These are phyloP conservation scores for Theobroma cacao DNA, from an alignment of 345 rosid species.

Conservation along the genomic window DNA sequence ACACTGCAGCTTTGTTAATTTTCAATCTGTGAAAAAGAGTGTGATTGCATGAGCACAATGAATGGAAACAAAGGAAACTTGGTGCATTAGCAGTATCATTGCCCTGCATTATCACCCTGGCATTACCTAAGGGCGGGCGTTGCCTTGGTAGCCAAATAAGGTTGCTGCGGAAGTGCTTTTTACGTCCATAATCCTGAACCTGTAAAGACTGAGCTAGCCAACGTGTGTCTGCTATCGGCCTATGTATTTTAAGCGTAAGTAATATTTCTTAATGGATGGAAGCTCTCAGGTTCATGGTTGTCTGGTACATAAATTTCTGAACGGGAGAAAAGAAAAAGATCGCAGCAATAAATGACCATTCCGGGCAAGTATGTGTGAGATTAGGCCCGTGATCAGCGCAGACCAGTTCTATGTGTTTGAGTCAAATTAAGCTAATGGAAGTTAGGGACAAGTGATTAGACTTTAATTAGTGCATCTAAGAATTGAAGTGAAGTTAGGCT, in stretches of 20 bases:
- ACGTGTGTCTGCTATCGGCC: too few species aligned
- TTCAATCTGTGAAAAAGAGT: background rate
- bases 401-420: too few species aligned
- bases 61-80: background rate
- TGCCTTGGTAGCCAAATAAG: background rate
- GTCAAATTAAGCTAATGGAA: too few species aligned
- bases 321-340: too few species aligned
- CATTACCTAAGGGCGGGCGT: background rate
- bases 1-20: background rate
- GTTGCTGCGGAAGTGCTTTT: background rate
- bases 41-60: background rate
- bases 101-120: background rate
- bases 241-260: too few species aligned
- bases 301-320: too few species aligned
- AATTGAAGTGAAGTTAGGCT: background rate
- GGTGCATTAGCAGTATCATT: background rate
- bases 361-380: too few species aligned
- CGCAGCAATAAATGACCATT: too few species aligned
- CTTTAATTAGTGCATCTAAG: background rate
- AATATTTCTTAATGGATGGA: too few species aligned
- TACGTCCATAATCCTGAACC: background rate
- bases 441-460: background rate
- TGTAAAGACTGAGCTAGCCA: too few species aligned
- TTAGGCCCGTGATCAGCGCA: too few species aligned
- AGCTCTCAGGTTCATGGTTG: too few species aligned